Evolutionary conservation across 2,329 filamentous ascomycete genomes (phyloP), one percentile per base, ranked within the genome.

Genomic region (Diaporthe citriasiana): DNA sequence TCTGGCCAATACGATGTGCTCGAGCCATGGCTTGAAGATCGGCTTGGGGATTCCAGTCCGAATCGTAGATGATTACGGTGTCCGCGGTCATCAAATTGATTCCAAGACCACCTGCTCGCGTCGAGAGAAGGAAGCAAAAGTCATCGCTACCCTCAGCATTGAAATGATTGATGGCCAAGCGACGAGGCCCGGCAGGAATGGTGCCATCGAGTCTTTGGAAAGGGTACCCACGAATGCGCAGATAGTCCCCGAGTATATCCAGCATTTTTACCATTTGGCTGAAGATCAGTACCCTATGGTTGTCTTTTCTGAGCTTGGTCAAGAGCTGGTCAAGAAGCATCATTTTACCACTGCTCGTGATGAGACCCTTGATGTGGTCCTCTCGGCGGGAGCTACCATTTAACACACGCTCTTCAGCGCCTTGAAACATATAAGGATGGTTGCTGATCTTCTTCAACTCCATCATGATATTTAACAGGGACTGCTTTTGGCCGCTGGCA

Each of bases 211-310:
- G 90, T 25, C 97, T 91, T 81, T 99, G 97, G 81, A 97, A 98
- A 74, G 97, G 92, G 83, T 98, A 97, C n/a, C 95, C 95, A 76
- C 97, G 93, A 70, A 97, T 90, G 69, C 95, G 94, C 77, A 98
- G 90, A 81, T 99, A 99, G 79, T 99, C 96, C 59, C 95, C 94
- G 1, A 99, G 88, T 70, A 99, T 97, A 80, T 99, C 95, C 30
- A 99, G 89, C 94, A 99, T 98, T 81, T 95, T 97, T 47, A 99
- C 97, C 97, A 99, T 99, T 82, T 99, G 97, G 82, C 96, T 98
- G 87, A 99, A 99, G 77, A 99, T 98, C 76, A 99, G 86, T 17
- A 99, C 97, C 71, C 97, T 94, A 83, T 99, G 97, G 63, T 94
- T 95, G 80, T 99, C 97, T 78, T 93, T 94, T 82, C 93, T 98